Conservation (phyloP, 371 early-diverging fungal genomes). For the Batkoa obscura region DNA sequence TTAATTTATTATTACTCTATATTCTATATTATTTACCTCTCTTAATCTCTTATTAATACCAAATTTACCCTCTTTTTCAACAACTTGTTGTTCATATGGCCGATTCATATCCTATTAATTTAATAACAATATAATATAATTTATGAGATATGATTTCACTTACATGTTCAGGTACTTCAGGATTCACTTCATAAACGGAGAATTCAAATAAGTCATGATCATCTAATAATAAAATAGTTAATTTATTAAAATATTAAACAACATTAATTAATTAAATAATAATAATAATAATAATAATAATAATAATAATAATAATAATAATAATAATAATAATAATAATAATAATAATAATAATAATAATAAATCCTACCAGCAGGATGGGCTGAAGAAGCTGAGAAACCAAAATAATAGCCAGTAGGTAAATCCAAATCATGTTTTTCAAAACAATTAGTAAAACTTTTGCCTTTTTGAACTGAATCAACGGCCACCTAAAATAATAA, state of each 20-base stretch:
- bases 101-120: not conserved
- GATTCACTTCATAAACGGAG: constrained; percentile 54
- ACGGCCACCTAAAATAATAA: constrained; percentile 26
- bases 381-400: constrained; percentile 30
- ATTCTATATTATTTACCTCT: constrained; percentile 9
- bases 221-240: constrained; percentile 17
- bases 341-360: not conserved
- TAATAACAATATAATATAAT: not conserved
- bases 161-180: constrained; percentile 27
- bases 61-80: constrained; percentile 1
- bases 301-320: no score
- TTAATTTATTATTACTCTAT: constrained; percentile 22
- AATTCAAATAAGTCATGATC: constrained; percentile 62
- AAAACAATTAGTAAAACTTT: constrained; percentile 38
- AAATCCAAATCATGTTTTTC: constrained; percentile 29
- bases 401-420: constrained; percentile 68
- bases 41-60: not conserved
- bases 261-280: no score
- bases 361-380: constrained; percentile 2
- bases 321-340: not conserved
- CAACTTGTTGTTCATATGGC: not conserved
- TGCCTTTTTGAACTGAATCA: constrained; percentile 35
- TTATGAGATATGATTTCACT: not conserved
- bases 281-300: not conserved
- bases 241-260: no score